Evolutionary conservation across 805 yeast genomes (phyloP).

Genomic region (Candida silvicultrix): DNA sequence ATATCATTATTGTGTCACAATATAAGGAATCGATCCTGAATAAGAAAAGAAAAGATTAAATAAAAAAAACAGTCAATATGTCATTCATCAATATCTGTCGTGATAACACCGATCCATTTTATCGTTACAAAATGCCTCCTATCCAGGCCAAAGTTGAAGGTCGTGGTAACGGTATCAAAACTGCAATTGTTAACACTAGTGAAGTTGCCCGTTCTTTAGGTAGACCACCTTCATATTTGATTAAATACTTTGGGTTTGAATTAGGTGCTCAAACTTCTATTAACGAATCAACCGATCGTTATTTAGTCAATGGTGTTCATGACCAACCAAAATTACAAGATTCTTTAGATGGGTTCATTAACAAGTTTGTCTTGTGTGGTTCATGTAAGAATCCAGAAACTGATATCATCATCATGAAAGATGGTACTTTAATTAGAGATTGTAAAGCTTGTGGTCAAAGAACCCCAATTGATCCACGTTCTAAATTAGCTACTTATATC

Average conservation of each 20-base stretch:
- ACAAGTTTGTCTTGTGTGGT: constrained; percentile 88
- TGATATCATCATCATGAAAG: constrained; percentile 73
- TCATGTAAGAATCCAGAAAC: constrained; percentile 98
- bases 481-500: constrained; percentile 80
- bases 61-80: constrained; percentile 36
- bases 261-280: constrained; percentile 93
- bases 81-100: constrained; percentile 90
- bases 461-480: constrained; percentile 77
- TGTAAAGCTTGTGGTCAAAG: constrained; percentile 98
- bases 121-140: constrained; percentile 99
- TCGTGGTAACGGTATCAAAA: constrained; percentile 98
- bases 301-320: constrained; percentile 90
- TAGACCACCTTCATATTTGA: constrained; percentile 87
- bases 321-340: constrained; percentile 89
- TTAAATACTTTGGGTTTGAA: constrained; percentile 94
- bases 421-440: constrained; percentile 74
- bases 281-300: constrained; percentile 77
- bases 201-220: constrained; percentile 94
- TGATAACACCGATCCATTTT: constrained; percentile 95
- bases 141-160: constrained; percentile 97
- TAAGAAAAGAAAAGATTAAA: background rate
- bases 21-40: background rate
- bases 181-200: constrained; percentile 81
- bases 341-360: constrained; percentile 87
- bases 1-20: background rate